phyloP scores from a whole-genome alignment of 1,139 yeast species.

The Meyerozyma carpophila region DNA sequence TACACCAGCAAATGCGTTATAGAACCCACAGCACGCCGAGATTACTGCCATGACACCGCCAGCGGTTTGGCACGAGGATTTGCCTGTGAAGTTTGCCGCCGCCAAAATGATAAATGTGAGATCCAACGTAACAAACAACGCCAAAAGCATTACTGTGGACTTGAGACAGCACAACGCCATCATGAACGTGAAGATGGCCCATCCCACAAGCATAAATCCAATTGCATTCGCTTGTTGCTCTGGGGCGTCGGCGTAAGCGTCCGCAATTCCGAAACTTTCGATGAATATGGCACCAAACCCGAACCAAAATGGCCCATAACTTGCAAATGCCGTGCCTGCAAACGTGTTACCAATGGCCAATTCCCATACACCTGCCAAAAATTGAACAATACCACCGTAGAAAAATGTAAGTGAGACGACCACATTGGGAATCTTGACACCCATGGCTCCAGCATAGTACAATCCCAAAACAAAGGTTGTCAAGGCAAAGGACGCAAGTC shows the following conservation, averaged over 20 bases:
- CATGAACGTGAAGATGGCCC: constrained; percentile 42
- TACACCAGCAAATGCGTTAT: constrained; percentile 32
- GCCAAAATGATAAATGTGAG: constrained; percentile 39
- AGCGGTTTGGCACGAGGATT: constrained; percentile 26
- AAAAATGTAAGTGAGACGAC: constrained; percentile 46
- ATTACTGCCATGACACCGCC: constrained; percentile 42
- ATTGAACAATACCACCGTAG: constrained; percentile 44
- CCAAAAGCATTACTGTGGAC: constrained; percentile 37
- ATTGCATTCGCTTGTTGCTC: constrained; percentile 29
- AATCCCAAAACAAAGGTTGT: constrained; percentile 12
- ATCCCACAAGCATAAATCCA: constrained; percentile 39
- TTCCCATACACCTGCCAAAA: constrained; percentile 52
- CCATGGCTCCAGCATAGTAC: constrained; percentile 50
- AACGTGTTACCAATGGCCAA: constrained; percentile 30
- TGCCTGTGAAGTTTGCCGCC: constrained; percentile 34
- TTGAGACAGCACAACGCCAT: constrained; percentile 35
- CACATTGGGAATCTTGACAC: constrained; percentile 45
- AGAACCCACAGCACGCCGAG: constrained; percentile 38
- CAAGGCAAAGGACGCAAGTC: constrained; percentile 12
- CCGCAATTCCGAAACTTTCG: constrained; percentile 26
- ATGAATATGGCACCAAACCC: constrained; percentile 31
- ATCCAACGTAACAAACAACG: constrained; percentile 30
- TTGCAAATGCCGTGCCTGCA: constrained; percentile 31
- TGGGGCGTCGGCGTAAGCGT: constrained; percentile 20
- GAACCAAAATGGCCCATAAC: constrained; percentile 35